phyloP scores from a whole-genome alignment of 192 early-diverging fungal genomes.

The Backusella parvicylindrica region DNA sequence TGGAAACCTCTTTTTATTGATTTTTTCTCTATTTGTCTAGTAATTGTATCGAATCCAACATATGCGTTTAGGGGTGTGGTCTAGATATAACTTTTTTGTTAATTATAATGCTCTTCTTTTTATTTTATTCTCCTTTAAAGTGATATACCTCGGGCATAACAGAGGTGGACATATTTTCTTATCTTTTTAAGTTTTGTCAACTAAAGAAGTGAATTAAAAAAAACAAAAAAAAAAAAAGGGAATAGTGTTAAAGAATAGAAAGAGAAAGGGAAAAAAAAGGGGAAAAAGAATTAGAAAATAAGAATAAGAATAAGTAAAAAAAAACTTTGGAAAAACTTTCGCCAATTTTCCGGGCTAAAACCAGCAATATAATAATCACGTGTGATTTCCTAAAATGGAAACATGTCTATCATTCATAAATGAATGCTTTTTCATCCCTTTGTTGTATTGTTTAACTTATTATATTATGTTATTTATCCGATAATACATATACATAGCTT shows the following conservation, averaged over 20 bases:
- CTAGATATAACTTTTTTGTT: too few relatives aligned
- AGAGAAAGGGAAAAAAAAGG: neutral
- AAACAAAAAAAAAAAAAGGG: neutral
- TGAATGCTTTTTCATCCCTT: neutral
- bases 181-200: too few relatives aligned
- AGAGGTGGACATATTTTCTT: neutral
- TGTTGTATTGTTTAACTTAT: neutral
- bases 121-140: neutral
- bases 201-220: too few relatives aligned
- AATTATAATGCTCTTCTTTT: neutral
- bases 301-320: neutral
- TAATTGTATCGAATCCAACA: constrained; percentile 98
- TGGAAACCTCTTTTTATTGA: constrained; percentile 95
- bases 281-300: neutral
- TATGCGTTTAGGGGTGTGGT: constrained; percentile 73
- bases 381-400: neutral
- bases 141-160: neutral
- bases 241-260: neutral
- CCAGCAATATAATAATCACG: neutral
- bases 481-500: too few relatives aligned
- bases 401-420: neutral
- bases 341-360: neutral
- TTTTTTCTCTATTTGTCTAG: constrained; percentile 97
- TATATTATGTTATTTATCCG: too few relatives aligned
- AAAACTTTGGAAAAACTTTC: neutral